Evolutionary conservation across 2,329 filamentous ascomycete genomes (phyloP).

Genomic region (Lecanosticta acicola): DNA sequence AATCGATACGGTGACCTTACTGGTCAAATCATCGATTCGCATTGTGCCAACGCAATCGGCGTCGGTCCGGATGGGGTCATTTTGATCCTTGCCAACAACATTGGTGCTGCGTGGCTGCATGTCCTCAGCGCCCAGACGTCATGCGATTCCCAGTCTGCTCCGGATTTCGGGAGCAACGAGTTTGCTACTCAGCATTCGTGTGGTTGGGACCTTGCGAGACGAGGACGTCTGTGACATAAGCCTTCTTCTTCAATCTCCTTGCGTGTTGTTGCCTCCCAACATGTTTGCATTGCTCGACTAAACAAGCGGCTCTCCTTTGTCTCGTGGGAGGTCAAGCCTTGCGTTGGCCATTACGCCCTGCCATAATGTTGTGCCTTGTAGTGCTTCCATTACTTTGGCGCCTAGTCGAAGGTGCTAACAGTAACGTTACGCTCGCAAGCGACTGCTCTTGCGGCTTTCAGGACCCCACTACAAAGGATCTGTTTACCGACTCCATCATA

Average conservation of each 20-base stretch:
- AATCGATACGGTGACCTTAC: too few relatives aligned
- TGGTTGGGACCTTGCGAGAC: too few relatives aligned
- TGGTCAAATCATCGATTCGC: too few relatives aligned
- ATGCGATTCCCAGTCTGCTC: too few relatives aligned
- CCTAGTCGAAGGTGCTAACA: constrained; percentile 7
- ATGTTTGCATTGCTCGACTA: neutral
- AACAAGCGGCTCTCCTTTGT: neutral
- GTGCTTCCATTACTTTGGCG: constrained; percentile 5
- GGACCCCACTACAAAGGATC: constrained; percentile 34
- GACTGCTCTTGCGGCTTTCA: constrained; percentile 45
- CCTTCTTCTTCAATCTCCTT: neutral
- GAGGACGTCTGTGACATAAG: neutral
- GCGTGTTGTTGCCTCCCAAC: neutral
- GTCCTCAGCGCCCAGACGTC: too few relatives aligned
- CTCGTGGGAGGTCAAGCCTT: neutral
- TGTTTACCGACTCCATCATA: constrained; percentile 46
- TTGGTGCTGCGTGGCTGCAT: too few relatives aligned
- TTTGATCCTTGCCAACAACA: too few relatives aligned
- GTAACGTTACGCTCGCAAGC: constrained; percentile 14
- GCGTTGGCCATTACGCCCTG: neutral
- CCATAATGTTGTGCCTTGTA: constrained; percentile 11
- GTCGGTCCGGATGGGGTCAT: too few relatives aligned
- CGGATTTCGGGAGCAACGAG: too few relatives aligned
- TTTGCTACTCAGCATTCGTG: too few relatives aligned
- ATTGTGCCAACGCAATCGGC: too few relatives aligned